Percentiles rank a stretch among this genome's conserved stretches.
Evolutionary conservation across 805 yeast genomes (phyloP).

Genomic region (Kazachstania bromeliacearum): DNA sequence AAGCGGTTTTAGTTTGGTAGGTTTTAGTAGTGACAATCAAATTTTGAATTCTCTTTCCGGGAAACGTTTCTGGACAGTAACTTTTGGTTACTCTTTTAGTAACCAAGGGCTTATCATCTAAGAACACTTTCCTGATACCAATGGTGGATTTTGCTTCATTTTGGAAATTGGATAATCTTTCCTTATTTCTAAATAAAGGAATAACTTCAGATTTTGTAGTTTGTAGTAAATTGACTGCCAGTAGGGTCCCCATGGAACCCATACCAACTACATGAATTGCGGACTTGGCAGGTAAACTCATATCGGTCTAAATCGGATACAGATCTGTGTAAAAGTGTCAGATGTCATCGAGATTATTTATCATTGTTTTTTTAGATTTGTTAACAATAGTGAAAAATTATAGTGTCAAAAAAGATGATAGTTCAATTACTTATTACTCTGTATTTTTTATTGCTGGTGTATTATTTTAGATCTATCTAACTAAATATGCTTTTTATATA

Average conservation of each 20-base stretch:
- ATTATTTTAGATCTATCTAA: no score
- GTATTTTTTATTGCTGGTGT: no score
- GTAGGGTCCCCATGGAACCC: conserved; percentile 29
- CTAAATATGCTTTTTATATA: no score
- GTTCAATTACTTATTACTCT: no score
- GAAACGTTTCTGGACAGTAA: conserved; percentile 20
- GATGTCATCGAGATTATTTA: no score
- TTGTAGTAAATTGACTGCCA: conserved; percentile 21
- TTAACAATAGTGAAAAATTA: no score
- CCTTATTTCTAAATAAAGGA: conserved; percentile 25
- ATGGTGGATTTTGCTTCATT: conserved; percentile 13
- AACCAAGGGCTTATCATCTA: conserved; percentile 9
- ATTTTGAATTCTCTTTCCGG: conserved; percentile 34
- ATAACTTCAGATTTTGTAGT: conserved; percentile 17
- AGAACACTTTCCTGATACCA: conserved; percentile 17
- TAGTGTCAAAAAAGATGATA: no score
- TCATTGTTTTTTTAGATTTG: no score
- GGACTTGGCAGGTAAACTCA: no score
- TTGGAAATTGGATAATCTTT: conserved; percentile 16
- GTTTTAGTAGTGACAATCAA: conserved; percentile 74
- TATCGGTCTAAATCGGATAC: no score
- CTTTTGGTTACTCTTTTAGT: conserved; percentile 5
- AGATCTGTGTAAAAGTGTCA: no score
- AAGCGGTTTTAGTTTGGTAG: conserved; percentile 56
- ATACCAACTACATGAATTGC: conserved; percentile 27